Percentiles rank a stretch among this genome's conserved stretches.
These are phyloP conservation scores for Lagerstroemia speciosa DNA, from an alignment of 345 rosid genomes.

Conservation along the genomic window DNA sequence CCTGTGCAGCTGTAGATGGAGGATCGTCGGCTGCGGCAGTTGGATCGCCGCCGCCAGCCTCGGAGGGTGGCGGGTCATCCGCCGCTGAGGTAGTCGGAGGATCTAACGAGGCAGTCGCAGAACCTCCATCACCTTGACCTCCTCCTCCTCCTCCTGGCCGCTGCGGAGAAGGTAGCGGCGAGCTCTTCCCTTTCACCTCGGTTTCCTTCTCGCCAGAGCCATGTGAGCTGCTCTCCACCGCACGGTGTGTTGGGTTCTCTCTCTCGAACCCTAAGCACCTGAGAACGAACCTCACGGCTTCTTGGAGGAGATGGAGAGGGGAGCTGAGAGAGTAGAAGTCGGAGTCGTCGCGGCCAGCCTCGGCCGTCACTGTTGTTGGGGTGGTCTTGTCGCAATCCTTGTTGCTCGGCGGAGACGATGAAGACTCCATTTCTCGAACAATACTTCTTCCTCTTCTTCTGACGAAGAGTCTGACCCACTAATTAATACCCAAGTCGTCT, in stretches of 20 bases:
- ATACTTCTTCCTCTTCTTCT: not conserved
- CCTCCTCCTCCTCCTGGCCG: not conserved
- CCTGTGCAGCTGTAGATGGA: not conserved
- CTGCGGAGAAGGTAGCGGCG: no score
- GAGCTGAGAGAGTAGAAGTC: not conserved
- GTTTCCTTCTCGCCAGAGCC: not conserved
- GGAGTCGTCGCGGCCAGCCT: not conserved
- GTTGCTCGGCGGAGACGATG: no score
- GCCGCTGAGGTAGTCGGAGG: constrained; percentile 2
- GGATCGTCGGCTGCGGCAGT: not conserved
- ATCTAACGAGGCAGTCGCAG: not conserved
- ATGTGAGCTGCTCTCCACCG: not conserved
- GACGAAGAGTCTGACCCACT: not conserved
- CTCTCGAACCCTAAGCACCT: constrained; percentile 7
- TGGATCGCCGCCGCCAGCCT: not conserved
- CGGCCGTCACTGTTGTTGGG: not conserved
- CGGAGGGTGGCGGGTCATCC: not conserved
- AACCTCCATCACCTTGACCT: not conserved
- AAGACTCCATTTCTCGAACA: no score
- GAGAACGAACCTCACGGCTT: constrained; percentile 2
- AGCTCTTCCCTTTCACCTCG: no score
- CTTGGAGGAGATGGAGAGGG: not conserved
- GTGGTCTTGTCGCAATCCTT: not conserved
- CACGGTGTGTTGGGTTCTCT: not conserved
- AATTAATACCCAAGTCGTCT: no score